These are phyloP conservation scores for Nitzschia sp. DNA, from an alignment of 108 stramenopile species.

Conservation along the genomic window DNA sequence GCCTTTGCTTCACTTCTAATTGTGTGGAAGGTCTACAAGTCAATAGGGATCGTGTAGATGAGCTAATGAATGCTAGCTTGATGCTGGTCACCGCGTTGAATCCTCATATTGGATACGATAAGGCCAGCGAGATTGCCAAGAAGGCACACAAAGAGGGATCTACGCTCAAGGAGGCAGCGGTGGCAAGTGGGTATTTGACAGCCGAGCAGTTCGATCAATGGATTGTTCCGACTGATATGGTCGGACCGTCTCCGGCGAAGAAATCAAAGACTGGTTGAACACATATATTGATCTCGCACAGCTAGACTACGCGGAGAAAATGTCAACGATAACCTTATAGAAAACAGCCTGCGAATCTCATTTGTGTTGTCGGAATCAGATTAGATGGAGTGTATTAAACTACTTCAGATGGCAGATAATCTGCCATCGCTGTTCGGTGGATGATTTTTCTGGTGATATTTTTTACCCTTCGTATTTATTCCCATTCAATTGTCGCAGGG, in stretches of 20 bases:
- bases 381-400: too few relatives aligned
- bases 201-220: slow-evolving; percentile 95
- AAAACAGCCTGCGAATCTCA: too few relatives aligned
- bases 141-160: slow-evolving; percentile 93
- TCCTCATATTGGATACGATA: slow-evolving; percentile 98
- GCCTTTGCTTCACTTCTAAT: slow-evolving; percentile 76
- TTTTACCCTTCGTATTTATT: slow-evolving; percentile 66
- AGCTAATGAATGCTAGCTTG: slow-evolving; percentile 86
- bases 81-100: slow-evolving; percentile 99
- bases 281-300: too few relatives aligned
- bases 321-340: too few relatives aligned
- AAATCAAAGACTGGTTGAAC: background rate
- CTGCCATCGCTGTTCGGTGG: too few relatives aligned
- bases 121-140: slow-evolving; percentile 96
- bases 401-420: too few relatives aligned
- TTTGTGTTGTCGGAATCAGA: too few relatives aligned
- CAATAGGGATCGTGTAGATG: slow-evolving; percentile 82
- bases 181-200: slow-evolving; percentile 88
- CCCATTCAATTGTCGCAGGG: slow-evolving; percentile 99
- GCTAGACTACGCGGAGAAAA: too few relatives aligned
- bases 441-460: too few relatives aligned
- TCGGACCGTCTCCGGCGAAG: slow-evolving; percentile 61
- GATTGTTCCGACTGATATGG: slow-evolving; percentile 96
- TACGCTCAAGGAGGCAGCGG: slow-evolving; percentile 91
- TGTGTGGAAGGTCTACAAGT: slow-evolving; percentile 91